Evolutionary conservation across 108 stramenopile species (phyloP).

Genomic region (Fragilaria crotonensis): DNA sequence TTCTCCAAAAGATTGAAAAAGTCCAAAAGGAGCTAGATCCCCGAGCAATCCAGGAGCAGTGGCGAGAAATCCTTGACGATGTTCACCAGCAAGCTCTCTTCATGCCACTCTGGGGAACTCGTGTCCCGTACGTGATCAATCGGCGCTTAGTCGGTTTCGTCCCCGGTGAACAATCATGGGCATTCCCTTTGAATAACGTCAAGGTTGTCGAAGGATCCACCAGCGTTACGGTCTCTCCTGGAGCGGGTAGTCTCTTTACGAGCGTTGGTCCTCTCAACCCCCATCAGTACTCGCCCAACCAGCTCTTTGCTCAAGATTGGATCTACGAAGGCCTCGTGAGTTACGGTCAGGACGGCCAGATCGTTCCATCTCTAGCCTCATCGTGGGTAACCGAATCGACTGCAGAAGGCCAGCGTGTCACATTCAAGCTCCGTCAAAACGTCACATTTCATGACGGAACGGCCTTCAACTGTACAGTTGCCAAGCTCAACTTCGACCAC

Average conservation of each 20-base stretch:
- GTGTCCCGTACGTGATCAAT: constrained; percentile 50
- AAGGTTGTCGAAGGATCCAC: constrained; percentile 25
- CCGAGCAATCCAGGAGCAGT: constrained; percentile 11
- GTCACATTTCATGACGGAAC: constrained; percentile 66
- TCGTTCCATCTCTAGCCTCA: constrained; percentile 41
- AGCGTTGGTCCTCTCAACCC: constrained; percentile 43
- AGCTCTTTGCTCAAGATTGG: constrained; percentile 44
- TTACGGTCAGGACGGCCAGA: constrained; percentile 49
- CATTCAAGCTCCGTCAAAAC: constrained; percentile 45
- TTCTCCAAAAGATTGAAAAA: constrained; percentile 30
- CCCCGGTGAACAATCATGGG: constrained; percentile 26
- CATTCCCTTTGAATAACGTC: constrained; percentile 26
- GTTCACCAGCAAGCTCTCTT: constrained; percentile 46
- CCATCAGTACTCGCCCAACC: constrained; percentile 52
- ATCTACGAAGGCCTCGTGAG: constrained; percentile 59
- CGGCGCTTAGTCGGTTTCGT: constrained; percentile 42
- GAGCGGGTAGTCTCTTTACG: constrained; percentile 37
- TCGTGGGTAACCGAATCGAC: constrained; percentile 26
- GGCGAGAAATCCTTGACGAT: constrained; percentile 40
- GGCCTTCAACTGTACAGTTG: constrained; percentile 43
- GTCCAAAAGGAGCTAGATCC: constrained; percentile 23
- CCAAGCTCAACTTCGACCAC: constrained; percentile 72
- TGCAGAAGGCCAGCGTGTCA: constrained; percentile 24
- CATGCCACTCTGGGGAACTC: constrained; percentile 53
- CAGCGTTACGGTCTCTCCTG: constrained; percentile 40